Evolutionary conservation across 2,329 filamentous ascomycete genomes (phyloP).

Genomic region (Aspergillus fructus): DNA sequence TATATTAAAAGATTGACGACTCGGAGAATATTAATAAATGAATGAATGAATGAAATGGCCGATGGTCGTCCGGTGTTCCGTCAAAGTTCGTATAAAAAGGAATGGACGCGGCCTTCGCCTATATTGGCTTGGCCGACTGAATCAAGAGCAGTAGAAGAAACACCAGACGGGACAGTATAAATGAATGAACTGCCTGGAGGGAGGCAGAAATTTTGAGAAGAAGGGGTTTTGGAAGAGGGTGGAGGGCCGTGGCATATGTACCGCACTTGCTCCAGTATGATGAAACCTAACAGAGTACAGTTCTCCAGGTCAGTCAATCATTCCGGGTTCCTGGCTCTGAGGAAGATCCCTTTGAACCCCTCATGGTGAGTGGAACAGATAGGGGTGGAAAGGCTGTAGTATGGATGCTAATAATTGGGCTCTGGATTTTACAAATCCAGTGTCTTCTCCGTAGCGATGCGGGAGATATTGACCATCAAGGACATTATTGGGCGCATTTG

Average conservation of each 20-base stretch:
- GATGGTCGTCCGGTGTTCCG: too few relatives aligned
- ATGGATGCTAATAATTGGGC: too few relatives aligned
- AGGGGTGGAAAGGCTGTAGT: too few relatives aligned
- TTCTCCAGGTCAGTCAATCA: background rate
- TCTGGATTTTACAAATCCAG: too few relatives aligned
- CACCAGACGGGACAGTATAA: background rate
- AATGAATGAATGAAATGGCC: background rate
- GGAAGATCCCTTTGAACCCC: too few relatives aligned
- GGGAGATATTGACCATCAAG: background rate
- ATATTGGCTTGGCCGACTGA: background rate
- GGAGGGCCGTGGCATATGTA: background rate
- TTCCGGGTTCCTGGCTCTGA: too few relatives aligned
- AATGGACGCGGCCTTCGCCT: background rate
- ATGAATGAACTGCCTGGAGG: background rate
- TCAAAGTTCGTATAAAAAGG: background rate
- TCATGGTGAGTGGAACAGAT: too few relatives aligned
- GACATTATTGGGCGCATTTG: background rate
- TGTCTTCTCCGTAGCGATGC: background rate
- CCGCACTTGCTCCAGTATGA: background rate
- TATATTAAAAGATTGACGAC: background rate
- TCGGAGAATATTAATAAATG: background rate
- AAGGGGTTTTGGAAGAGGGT: background rate
- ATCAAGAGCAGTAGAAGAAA: background rate
- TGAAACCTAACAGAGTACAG: background rate
- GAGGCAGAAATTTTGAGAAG: background rate